Evolutionary conservation across 139 green algal genomes (phyloP).

Genomic region (Tetradesmus lagerheimii): DNA sequence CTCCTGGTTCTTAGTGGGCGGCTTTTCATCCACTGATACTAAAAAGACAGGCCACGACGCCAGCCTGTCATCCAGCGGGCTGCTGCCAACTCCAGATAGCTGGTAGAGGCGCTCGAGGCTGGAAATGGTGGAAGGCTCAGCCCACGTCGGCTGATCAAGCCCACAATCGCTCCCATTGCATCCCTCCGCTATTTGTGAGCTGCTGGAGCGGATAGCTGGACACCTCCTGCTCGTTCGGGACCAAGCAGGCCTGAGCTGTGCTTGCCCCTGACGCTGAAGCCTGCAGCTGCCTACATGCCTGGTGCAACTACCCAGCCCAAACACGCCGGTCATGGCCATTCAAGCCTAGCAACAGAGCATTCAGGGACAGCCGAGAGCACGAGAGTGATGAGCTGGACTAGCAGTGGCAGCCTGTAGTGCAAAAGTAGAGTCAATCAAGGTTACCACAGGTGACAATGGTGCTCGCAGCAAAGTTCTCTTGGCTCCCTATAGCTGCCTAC

Average conservation of each 20-base stretch:
- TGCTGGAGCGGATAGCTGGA: not conserved
- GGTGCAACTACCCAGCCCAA: not conserved
- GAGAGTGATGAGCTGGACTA: not conserved
- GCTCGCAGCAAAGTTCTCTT: no score
- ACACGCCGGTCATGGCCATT: not conserved
- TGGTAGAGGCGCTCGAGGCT: slow-evolving; percentile 34
- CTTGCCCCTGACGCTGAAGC: not conserved
- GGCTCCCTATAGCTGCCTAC: no score
- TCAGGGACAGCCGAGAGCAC: not conserved
- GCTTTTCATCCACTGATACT: slow-evolving; percentile 45
- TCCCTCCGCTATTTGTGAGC: not conserved
- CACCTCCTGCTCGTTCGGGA: not conserved
- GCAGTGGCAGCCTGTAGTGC: not conserved
- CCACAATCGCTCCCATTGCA: not conserved
- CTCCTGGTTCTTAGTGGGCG: slow-evolving; percentile 16
- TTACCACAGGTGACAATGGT: no score
- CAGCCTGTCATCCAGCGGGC: slow-evolving; percentile 21
- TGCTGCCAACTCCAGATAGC: not conserved
- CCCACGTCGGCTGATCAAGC: not conserved
- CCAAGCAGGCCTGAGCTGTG: not conserved
- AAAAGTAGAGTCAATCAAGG: not conserved
- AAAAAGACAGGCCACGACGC: not conserved
- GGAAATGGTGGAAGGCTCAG: not conserved
- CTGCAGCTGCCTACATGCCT: not conserved
- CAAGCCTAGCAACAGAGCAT: not conserved